phyloP scores from a whole-genome alignment of 1,284 basidiomycete genomes.

The Apiotrichum porosum region DNA sequence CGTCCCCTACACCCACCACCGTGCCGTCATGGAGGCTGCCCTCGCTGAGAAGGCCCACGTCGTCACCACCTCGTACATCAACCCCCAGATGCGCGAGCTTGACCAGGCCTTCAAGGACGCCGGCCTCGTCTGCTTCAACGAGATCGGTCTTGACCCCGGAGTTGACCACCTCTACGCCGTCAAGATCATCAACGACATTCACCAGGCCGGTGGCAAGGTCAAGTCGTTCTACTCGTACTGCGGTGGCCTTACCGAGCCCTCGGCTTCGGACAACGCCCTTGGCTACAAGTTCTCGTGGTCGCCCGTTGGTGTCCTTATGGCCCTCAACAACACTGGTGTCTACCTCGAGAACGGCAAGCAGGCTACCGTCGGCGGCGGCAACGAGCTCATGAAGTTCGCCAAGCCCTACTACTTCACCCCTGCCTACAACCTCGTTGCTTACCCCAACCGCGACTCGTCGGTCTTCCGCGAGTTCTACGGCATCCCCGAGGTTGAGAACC shows the following conservation, averaged over 20 bases:
- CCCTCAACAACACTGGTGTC: constrained; percentile 87
- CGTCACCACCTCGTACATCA: constrained; percentile 93
- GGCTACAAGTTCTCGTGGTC: constrained; percentile 99
- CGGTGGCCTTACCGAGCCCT: constrained; percentile 89
- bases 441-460: constrained; percentile 94
- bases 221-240: constrained; percentile 96
- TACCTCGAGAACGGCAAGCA: constrained; percentile 65
- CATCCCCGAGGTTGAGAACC: constrained; percentile 89
- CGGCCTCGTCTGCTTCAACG: constrained; percentile 94
- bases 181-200: constrained; percentile 93
- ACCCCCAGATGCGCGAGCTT: constrained; percentile 81
- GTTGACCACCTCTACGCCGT: constrained; percentile 94
- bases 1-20: constrained; percentile 93
- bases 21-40: constrained; percentile 86
- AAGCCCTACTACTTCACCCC: constrained; percentile 94
- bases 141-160: constrained; percentile 72
- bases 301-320: constrained; percentile 90
- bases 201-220: constrained; percentile 91
- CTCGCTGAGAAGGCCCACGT: constrained; percentile 87
- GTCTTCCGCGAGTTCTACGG: constrained; percentile 80
- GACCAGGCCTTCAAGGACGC: constrained; percentile 78
- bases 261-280: constrained; percentile 80
- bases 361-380: constrained; percentile 57
- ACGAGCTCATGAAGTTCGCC: constrained; percentile 78
- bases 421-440: constrained; percentile 92